Percentiles rank a stretch among this genome's conserved stretches.
These are phyloP conservation scores for Citrus glauca DNA, from an alignment of 345 rosid species.

Conservation along the genomic window DNA sequence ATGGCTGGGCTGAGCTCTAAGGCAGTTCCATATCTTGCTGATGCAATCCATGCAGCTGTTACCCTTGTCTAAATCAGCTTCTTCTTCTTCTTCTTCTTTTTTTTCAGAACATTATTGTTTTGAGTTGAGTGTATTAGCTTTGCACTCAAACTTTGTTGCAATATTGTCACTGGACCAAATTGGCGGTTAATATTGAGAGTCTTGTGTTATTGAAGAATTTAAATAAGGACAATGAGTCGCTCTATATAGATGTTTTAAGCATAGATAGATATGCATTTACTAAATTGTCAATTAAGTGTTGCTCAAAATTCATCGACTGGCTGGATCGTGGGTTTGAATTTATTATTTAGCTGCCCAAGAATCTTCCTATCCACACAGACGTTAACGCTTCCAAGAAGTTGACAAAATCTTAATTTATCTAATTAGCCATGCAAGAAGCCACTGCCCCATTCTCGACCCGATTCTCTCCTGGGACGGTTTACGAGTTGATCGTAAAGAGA, in stretches of 20 bases:
- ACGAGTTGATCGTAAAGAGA: no score
- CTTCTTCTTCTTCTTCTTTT: no score
- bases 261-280: no score
- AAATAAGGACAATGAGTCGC: neutral
- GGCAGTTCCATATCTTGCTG: conserved; percentile 40
- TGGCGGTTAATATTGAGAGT: neutral
- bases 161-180: neutral
- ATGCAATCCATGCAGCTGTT: conserved; percentile 46
- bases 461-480: no score
- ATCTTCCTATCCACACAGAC: no score
- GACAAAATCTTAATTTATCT: neutral
- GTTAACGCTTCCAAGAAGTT: neutral
- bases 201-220: neutral
- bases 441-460: no score
- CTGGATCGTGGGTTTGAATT: neutral
- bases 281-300: no score
- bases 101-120: neutral
- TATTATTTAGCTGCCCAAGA: neutral
- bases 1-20: conserved; percentile 46
- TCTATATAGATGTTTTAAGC: no score
- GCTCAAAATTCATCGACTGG: no score
- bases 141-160: neutral
- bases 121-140: neutral
- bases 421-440: no score
- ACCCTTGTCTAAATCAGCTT: neutral